Evolutionary conservation across 176 grass and related monocot species (phyloP).

Genomic region (Thinopyrum elongatum): DNA sequence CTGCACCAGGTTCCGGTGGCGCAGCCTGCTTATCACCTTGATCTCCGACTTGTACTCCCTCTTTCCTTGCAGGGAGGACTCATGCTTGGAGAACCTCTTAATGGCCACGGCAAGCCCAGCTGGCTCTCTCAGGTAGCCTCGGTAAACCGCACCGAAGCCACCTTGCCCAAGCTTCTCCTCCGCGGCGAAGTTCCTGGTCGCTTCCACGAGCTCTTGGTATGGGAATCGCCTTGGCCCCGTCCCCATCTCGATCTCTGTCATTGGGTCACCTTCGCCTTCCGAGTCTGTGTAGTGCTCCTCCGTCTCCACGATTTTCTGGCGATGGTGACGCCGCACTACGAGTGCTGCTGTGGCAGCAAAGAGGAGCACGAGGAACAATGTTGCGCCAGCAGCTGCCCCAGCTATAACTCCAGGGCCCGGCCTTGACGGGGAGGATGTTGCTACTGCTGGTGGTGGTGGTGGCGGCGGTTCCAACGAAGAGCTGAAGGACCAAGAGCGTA

Average conservation of each 20-base stretch:
- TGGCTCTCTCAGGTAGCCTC: not conserved
- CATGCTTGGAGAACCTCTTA: not conserved
- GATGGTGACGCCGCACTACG: not conserved
- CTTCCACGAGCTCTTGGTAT: conserved; percentile 25
- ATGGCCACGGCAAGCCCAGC: not conserved
- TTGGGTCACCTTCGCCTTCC: not conserved
- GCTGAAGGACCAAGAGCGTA: conserved; percentile 43
- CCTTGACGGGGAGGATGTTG: not conserved
- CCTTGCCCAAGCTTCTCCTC: not conserved
- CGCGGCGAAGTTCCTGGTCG: not conserved
- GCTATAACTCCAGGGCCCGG: not conserved
- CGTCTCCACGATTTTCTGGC: not conserved
- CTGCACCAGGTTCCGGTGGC: not conserved
- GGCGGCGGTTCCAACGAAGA: not conserved
- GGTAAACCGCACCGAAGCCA: not conserved
- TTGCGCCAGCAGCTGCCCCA: not conserved
- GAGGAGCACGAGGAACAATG: not conserved
- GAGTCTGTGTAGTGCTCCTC: not conserved
- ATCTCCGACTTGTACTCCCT: not conserved
- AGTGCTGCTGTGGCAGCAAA: not conserved
- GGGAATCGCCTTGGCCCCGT: conserved; percentile 24
- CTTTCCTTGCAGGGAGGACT: not conserved
- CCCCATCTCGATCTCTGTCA: conserved; percentile 26
- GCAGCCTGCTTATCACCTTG: not conserved
- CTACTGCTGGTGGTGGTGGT: not conserved